phyloP scores from a whole-genome alignment of 176 grass and related monocot species.

The Microstegium vimineum region DNA sequence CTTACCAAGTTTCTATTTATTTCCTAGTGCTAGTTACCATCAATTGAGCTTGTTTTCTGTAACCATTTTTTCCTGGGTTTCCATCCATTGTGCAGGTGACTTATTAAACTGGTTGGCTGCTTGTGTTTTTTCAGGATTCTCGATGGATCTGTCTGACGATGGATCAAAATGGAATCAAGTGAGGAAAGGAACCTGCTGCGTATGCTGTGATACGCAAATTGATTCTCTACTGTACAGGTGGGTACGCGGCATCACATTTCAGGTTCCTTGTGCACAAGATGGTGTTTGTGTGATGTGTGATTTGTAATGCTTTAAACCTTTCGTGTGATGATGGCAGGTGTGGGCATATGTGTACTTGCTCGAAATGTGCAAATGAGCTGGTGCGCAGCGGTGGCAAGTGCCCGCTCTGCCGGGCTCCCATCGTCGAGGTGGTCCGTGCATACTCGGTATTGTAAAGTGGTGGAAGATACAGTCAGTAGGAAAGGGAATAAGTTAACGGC shows the following conservation, averaged over 20 bases:
- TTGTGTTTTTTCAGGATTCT: slow-evolving; percentile 36
- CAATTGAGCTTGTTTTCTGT: not conserved
- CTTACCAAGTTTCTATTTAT: not conserved
- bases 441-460: slow-evolving; percentile 63
- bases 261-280: not conserved
- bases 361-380: slow-evolving; percentile 92
- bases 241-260: not conserved
- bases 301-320: not conserved
- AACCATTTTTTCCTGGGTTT: not conserved
- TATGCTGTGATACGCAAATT: slow-evolving; percentile 90
- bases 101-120: not conserved
- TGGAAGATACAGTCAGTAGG: slow-evolving; percentile 28
- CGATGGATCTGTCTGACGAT: slow-evolving; percentile 49
- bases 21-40: not conserved
- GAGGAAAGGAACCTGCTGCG: slow-evolving; percentile 85
- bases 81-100: not conserved
- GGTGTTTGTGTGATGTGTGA: not conserved
- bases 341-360: slow-evolving; percentile 98
- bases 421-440: slow-evolving; percentile 85
- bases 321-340: slow-evolving; percentile 50
- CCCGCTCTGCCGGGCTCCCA: slow-evolving; percentile 88
- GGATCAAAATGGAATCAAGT: slow-evolving; percentile 96
- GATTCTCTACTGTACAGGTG: slow-evolving; percentile 97
- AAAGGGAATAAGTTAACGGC: slow-evolving; percentile 38
- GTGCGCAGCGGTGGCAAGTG: slow-evolving; percentile 83